These are phyloP conservation scores for Chenopodium formosanum DNA, from an alignment of 148 eudicot species.

Conservation along the genomic window DNA sequence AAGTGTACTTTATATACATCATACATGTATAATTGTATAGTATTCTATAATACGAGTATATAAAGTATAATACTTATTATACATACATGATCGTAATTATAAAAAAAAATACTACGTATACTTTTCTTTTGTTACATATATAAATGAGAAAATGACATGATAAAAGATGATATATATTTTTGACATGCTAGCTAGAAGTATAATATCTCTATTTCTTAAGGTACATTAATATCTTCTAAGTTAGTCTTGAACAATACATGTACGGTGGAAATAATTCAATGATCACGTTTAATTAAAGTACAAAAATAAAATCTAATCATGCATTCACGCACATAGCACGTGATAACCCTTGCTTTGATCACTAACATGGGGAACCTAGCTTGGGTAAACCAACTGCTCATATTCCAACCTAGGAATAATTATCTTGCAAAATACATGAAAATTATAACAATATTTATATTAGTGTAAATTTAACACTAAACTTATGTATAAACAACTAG, in stretches of 20 bases:
- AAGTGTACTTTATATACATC: too few relatives aligned
- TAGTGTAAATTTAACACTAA: neutral
- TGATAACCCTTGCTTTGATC: slow-evolving; percentile 29
- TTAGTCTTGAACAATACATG: neutral
- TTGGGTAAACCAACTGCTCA: slow-evolving; percentile 26
- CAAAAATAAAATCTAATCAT: slow-evolving; percentile 13
- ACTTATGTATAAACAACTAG: slow-evolving; percentile 7
- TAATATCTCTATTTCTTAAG: too few relatives aligned
- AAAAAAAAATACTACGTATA: too few relatives aligned
- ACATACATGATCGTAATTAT: too few relatives aligned
- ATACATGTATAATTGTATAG: too few relatives aligned
- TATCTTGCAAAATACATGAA: slow-evolving; percentile 16
- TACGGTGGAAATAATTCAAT: neutral
- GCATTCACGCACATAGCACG: slow-evolving; percentile 38
- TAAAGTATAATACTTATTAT: too few relatives aligned
- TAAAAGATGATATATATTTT: too few relatives aligned
- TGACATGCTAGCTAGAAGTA: too few relatives aligned
- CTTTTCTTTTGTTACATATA: too few relatives aligned
- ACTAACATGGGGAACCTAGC: slow-evolving; percentile 28
- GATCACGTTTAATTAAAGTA: neutral
- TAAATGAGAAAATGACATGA: too few relatives aligned
- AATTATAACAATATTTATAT: neutral
- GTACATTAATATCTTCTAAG: too few relatives aligned
- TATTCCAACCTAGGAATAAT: slow-evolving; percentile 42
- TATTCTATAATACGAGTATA: too few relatives aligned